A percentile compares a stretch with the other conserved stretches of the same genome.
Evolutionary conservation across 2,329 filamentous ascomycete species (phyloP).

Genomic region (Leptographium procerum): DNA sequence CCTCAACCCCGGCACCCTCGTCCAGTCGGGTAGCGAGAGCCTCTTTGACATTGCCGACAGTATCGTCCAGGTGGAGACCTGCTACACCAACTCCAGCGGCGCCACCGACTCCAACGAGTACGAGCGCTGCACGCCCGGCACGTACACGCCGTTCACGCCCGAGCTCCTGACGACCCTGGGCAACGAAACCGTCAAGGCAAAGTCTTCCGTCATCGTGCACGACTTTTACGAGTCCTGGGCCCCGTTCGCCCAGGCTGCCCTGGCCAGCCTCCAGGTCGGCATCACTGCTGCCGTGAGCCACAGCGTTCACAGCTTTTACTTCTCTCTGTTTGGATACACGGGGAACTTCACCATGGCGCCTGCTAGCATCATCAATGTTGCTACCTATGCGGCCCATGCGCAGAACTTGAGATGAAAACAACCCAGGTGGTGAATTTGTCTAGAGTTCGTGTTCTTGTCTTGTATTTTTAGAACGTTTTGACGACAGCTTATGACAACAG

Average conservation of each 20-base stretch:
- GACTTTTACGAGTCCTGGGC: slow-evolving; percentile 10
- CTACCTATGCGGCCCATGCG: slow-evolving; percentile 5
- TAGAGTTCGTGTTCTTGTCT: neutral
- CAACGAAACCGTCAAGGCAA: slow-evolving; percentile 2
- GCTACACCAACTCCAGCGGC: slow-evolving; percentile 10
- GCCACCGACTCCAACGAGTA: slow-evolving; percentile 6
- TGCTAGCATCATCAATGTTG: slow-evolving; percentile 9
- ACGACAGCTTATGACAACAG: neutral
- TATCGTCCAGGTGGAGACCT: slow-evolving; percentile 12
- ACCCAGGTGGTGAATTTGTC: neutral
- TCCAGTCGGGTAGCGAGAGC: slow-evolving; percentile 9
- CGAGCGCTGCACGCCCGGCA: slow-evolving; percentile 7
- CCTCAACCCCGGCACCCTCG: slow-evolving; percentile 10
- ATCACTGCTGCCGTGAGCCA: slow-evolving; percentile 4
- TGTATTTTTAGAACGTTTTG: neutral
- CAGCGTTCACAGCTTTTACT: slow-evolving; percentile 11
- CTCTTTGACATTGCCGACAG: slow-evolving; percentile 10
- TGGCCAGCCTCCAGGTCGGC: neutral
- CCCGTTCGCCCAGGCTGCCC: slow-evolving; percentile 4
- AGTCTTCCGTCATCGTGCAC: slow-evolving; percentile 11
- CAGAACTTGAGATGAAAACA: slow-evolving; percentile 1
- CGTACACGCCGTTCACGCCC: slow-evolving; percentile 9
- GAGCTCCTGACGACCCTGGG: neutral
- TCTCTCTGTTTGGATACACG: slow-evolving; percentile 8
- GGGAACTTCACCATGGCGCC: slow-evolving; percentile 7